Evolutionary conservation across 345 rosid genomes (phyloP), one percentile per base, ranked within the genome.

Genomic region (Salix caprea): DNA sequence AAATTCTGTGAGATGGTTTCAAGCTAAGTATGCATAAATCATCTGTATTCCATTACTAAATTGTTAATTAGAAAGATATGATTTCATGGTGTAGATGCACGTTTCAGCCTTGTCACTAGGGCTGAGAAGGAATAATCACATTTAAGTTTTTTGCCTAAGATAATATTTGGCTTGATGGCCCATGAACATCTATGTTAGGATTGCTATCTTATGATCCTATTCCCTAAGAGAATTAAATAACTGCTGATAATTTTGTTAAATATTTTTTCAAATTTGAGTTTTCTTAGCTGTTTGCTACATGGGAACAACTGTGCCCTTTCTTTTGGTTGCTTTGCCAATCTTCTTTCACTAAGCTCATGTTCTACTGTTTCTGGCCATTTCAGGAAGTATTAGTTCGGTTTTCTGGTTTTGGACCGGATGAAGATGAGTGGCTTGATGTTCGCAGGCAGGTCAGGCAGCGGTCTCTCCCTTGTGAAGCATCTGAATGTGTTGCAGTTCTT

Each of bases 401-500:
- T 89, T 86, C 97, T 54, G 99, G 99, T 69, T 96, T 94, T 58
- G 99, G 97, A 84, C 90, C 90, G 44, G 97, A 91, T 67, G 98
- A 96, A 83, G 99, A 92, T 82, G 99, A 96, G 89, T 96, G 99
- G 99, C 75, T 92, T 70, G 91, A 96, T 72, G 85, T 96, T 67
- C 86, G 92, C 79, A 90, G 85, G 83, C 86, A 88, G 78, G 87
- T 94, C 69, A 88, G 99, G 80, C 98, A 90, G 81, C 92, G 99
- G 6, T 94, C 99, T 74, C 98, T 92, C 78, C 98, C 99, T 15
- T 96, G 98, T 77, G 99, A 96, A 90, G 92, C 98, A 80, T 88
- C 97, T 6, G 99, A 96, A 83, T 96, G 99, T 79, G 98, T 92
- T 83, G 98, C 91, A n/a, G 97, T 96, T 82, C 97, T 96, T 85